phyloP scores from a whole-genome alignment of 805 yeast genomes.

The Schwanniomyces sp. region DNA sequence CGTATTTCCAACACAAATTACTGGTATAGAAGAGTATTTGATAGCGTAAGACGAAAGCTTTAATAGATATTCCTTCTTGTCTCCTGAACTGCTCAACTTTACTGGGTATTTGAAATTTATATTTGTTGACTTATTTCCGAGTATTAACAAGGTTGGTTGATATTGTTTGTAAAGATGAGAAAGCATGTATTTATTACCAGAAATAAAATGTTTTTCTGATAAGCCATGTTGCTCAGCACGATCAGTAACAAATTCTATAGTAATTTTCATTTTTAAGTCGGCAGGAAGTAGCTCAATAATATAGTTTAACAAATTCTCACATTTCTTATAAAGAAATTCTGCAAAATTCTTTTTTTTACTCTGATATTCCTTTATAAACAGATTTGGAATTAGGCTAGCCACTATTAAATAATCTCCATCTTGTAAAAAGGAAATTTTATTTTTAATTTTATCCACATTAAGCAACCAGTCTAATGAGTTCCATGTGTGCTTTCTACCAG shows the following conservation, averaged over 20 bases:
- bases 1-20: conserved; percentile 33
- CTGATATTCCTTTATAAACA: conserved; percentile 10
- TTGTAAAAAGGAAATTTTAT: conserved; percentile 21
- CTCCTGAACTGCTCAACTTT: conserved; percentile 16
- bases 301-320: conserved; percentile 25
- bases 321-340: conserved; percentile 19
- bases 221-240: conserved; percentile 5
- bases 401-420: conserved; percentile 41
- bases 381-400: conserved; percentile 30
- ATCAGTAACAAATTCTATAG: conserved; percentile 38
- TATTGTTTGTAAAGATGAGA: conserved; percentile 38
- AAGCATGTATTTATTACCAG: conserved; percentile 36
- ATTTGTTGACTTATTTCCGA: conserved; percentile 40
- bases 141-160: conserved; percentile 37
- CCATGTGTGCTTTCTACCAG: conserved; percentile 47
- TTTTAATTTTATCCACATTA: conserved; percentile 9
- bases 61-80: conserved; percentile 25
- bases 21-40: conserved; percentile 40
- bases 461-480: conserved; percentile 41
- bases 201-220: conserved; percentile 1
- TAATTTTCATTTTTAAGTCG: conserved; percentile 31
- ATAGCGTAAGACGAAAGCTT: conserved; percentile 38
- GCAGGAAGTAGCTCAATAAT: conserved; percentile 12
- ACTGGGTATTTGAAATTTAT: conserved; percentile 43
- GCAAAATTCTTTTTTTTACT: conserved; percentile 13